These are phyloP conservation scores for Tetracentron sinense DNA, from an alignment of 164 flowering plant species.

Conservation along the genomic window DNA sequence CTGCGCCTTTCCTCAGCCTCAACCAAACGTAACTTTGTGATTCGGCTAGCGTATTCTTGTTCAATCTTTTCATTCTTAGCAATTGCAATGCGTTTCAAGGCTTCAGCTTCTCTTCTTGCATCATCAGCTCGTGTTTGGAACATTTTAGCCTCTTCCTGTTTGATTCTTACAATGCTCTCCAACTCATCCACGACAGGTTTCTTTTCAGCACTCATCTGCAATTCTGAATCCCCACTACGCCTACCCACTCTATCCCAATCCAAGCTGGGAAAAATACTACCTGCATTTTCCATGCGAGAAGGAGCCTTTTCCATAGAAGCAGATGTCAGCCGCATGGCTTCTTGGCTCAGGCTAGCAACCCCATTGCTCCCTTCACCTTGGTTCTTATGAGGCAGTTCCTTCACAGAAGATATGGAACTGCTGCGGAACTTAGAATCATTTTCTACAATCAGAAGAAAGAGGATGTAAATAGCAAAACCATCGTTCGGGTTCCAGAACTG, in stretches of 20 bases:
- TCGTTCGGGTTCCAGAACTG: background rate
- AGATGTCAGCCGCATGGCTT: slow-evolving; percentile 17
- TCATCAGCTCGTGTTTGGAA: slow-evolving; percentile 82
- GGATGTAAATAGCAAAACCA: background rate
- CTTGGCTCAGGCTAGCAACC: slow-evolving; percentile 20
- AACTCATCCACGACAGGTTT: slow-evolving; percentile 60
- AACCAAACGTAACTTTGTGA: slow-evolving; percentile 53
- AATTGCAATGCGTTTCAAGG: slow-evolving; percentile 60
- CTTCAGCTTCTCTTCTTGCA: slow-evolving; percentile 88
- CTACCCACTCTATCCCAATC: slow-evolving; percentile 22
- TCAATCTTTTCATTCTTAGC: slow-evolving; percentile 79
- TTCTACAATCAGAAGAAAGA: slow-evolving; percentile 19
- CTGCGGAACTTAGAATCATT: slow-evolving; percentile 19
- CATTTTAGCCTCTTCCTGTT: slow-evolving; percentile 87
- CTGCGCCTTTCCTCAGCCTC: slow-evolving; percentile 77
- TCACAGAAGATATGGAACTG: too few relatives aligned
- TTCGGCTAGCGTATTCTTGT: slow-evolving; percentile 55
- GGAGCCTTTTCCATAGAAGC: slow-evolving; percentile 20
- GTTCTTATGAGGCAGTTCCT: slow-evolving; percentile 20
- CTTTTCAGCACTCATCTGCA: slow-evolving; percentile 23
- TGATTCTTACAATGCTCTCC: slow-evolving; percentile 80
- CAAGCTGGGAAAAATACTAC: slow-evolving; percentile 14
- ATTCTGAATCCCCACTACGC: slow-evolving; percentile 19
- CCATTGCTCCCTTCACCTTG: slow-evolving; percentile 19
- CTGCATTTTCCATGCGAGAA: slow-evolving; percentile 15